phyloP scores from a whole-genome alignment of 2,329 filamentous ascomycete species.

The Microsporum audouinii region DNA sequence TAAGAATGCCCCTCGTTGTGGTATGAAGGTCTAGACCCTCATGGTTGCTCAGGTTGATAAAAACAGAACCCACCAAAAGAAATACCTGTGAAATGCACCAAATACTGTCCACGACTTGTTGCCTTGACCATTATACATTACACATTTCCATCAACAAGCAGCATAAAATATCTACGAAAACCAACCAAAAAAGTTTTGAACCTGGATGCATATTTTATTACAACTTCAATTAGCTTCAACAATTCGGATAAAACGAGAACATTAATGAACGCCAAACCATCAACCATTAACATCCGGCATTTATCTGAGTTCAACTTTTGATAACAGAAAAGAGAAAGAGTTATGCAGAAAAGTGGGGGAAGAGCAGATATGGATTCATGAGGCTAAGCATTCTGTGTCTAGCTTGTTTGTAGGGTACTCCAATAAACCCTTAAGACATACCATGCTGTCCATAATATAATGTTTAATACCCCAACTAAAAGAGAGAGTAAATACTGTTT shows the following conservation, averaged over 20 bases:
- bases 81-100: neutral
- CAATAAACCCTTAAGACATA: neutral
- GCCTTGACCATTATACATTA: neutral
- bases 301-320: neutral
- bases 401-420: neutral
- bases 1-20: neutral
- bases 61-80: neutral
- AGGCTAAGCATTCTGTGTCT: neutral
- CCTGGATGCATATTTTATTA: neutral
- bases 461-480: neutral
- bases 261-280: neutral
- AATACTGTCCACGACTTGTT: neutral
- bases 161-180: neutral
- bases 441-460: neutral
- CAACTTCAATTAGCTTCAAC: neutral
- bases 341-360: neutral
- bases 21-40: neutral
- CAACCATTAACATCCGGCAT: neutral
- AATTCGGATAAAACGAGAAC: neutral
- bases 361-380: neutral
- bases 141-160: neutral
- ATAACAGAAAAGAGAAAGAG: neutral
- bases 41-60: neutral
- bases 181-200: neutral
- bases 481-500: neutral